phyloP scores from a whole-genome alignment of 495 filamentous ascomycete genomes.

The Thermothielavioides terrestris region DNA sequence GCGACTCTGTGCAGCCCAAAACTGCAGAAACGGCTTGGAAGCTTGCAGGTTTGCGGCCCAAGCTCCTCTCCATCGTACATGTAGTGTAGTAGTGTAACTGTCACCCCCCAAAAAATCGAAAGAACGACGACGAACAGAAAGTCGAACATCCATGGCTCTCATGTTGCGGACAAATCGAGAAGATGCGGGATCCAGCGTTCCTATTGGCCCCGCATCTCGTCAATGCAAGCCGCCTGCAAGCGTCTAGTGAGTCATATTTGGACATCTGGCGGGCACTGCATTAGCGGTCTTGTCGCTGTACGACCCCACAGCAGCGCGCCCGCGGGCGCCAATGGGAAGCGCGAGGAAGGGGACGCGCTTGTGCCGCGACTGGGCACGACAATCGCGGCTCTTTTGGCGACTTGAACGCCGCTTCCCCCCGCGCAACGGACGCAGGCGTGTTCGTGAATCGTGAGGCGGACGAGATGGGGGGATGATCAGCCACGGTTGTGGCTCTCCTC shows the following conservation, averaged over 20 bases:
- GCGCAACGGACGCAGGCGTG: conserved; percentile 6
- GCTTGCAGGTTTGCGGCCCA: conserved; percentile 8
- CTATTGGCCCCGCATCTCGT: conserved; percentile 18
- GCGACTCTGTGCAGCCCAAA: too few relatives aligned
- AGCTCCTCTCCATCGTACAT: conserved; percentile 9
- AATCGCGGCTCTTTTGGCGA: conserved; percentile 12
- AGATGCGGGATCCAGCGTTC: conserved; percentile 1
- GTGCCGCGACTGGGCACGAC: conserved; percentile 1
- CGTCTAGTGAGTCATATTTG: conserved; percentile 28
- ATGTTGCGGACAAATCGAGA: conserved; percentile 21
- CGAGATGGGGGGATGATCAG: conserved; percentile 2
- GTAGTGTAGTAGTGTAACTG: not conserved
- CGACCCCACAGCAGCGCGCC: conserved; percentile 4
- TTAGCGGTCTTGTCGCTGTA: conserved; percentile 11
- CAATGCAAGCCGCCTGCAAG: conserved; percentile 22
- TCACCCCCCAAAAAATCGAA: conserved; percentile 10
- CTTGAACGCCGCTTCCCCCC: conserved; percentile 3
- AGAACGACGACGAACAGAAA: conserved; percentile 10
- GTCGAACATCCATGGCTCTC: conserved; percentile 2
- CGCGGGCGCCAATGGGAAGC: conserved; percentile 13
- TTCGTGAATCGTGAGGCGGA: conserved; percentile 1
- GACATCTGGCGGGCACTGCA: conserved; percentile 22
- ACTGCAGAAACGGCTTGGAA: conserved; percentile 1
- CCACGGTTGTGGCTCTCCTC: conserved; percentile 15
- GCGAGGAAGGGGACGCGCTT: not conserved